A percentile compares a stretch with the other conserved stretches of the same genome.
phyloP scores from a whole-genome alignment of 78 protist species.

The Polysphondylium violaceum region DNA sequence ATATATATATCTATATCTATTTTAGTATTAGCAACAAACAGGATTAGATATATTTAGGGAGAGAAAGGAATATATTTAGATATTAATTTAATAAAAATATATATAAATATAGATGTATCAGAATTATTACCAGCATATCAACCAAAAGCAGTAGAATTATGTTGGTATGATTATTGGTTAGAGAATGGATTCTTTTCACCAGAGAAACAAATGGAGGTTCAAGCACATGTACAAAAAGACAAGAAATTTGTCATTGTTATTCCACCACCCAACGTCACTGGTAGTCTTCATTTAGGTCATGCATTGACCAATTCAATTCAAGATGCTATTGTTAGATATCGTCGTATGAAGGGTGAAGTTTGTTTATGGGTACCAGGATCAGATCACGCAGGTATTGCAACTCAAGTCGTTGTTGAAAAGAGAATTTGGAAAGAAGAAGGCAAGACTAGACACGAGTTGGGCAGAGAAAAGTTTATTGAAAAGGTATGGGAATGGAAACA shows the following conservation, averaged over 20 bases:
- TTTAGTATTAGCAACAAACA: neutral
- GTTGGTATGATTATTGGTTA: constrained; percentile 98
- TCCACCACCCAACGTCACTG: constrained; percentile 99
- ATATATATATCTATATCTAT: neutral
- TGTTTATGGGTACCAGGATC: constrained; percentile 98
- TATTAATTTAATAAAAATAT: no score
- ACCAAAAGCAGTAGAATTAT: constrained; percentile 94
- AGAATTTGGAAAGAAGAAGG: constrained; percentile 76
- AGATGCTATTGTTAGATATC: constrained; percentile 92
- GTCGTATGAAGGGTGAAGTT: constrained; percentile 95
- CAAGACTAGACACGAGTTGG: constrained; percentile 92
- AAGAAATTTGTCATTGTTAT: constrained; percentile 91
- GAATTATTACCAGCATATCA: constrained; percentile 80
- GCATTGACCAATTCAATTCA: constrained; percentile 97
- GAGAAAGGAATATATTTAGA: neutral
- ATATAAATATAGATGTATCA: neutral
- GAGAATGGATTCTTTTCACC: constrained; percentile 91
- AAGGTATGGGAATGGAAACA: constrained; percentile 98
- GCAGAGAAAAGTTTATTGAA: constrained; percentile 95
- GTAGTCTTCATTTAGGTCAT: constrained; percentile 99
- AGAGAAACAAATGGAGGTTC: constrained; percentile 69
- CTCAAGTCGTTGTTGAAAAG: constrained; percentile 97
- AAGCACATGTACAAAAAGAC: constrained; percentile 61
- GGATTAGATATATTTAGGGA: no score
- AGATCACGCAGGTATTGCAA: constrained; percentile 98